Percentiles rank a stretch among this genome's conserved stretches.
Conservation (phyloP, 495 filamentous ascomycete genomes). For the Hypoxylon intermedium region DNA sequence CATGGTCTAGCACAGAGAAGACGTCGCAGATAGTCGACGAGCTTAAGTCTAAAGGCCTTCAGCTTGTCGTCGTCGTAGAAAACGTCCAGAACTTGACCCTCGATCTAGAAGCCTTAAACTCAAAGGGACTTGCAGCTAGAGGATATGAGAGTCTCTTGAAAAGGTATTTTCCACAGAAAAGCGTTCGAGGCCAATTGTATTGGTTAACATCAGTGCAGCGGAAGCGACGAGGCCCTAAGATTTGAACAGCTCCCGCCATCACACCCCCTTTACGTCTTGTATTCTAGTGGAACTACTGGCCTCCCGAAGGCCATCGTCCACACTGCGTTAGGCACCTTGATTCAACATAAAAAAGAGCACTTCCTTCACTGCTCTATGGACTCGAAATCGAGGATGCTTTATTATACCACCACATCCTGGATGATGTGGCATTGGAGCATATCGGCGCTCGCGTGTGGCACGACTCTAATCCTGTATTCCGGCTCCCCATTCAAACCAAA, state of each 20-base stretch:
- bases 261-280: conserved; percentile 88
- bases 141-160: conserved; percentile 49
- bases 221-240: conserved; percentile 54
- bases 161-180: conserved; percentile 33
- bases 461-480: conserved; percentile 85
- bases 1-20: conserved; percentile 75
- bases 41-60: conserved; percentile 64
- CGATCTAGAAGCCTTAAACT: conserved; percentile 55
- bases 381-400: conserved; percentile 64
- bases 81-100: conserved; percentile 60
- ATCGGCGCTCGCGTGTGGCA: conserved; percentile 77
- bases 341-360: conserved; percentile 96
- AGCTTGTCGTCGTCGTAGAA: conserved; percentile 73
- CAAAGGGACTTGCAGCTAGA: conserved; percentile 56
- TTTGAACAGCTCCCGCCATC: conserved; percentile 81
- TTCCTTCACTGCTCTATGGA: conserved; percentile 79
- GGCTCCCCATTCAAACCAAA: conserved; percentile 80
- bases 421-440: conserved; percentile 99
- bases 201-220: conserved; percentile 35
- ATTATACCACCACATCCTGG: conserved; percentile 91
- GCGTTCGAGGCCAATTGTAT: background rate
- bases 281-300: conserved; percentile 86
- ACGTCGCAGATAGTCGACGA: conserved; percentile 70
- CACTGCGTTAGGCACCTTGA: conserved; percentile 81
- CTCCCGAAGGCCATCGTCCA: conserved; percentile 93